phyloP scores from a whole-genome alignment of 768 basidiomycete species.

The Suillus hirtellus region DNA sequence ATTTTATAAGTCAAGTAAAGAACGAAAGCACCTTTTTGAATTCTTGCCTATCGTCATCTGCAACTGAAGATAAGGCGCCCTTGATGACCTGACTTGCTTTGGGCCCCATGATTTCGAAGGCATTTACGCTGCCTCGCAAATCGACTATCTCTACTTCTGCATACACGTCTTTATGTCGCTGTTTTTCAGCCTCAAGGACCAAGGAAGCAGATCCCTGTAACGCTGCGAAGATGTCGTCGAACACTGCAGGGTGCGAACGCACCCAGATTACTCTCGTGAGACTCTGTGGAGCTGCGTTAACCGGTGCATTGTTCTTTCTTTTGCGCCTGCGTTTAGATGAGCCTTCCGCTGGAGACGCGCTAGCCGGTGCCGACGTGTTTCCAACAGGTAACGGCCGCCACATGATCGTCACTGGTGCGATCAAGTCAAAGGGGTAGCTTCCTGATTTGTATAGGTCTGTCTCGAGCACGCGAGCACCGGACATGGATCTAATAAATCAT shows the following conservation, averaged over 20 bases:
- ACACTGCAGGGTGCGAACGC: slow-evolving; percentile 74
- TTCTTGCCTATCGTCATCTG: slow-evolving; percentile 49
- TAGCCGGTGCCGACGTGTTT: not conserved
- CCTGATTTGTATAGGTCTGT: slow-evolving; percentile 64
- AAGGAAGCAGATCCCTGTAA: slow-evolving; percentile 53
- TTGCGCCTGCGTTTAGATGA: slow-evolving; percentile 21
- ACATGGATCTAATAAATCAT: slow-evolving; percentile 48
- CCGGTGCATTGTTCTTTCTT: slow-evolving; percentile 21
- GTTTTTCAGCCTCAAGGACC: slow-evolving; percentile 41
- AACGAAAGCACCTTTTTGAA: slow-evolving; percentile 52
- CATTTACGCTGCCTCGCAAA: slow-evolving; percentile 66
- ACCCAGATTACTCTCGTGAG: slow-evolving; percentile 63
- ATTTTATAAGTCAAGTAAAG: slow-evolving; percentile 5
- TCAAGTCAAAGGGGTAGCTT: slow-evolving; percentile 66
- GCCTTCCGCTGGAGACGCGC: slow-evolving; percentile 10
- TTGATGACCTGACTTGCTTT: slow-evolving; percentile 74
- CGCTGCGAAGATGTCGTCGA: slow-evolving; percentile 53
- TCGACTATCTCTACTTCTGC: slow-evolving; percentile 66
- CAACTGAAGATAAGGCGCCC: slow-evolving; percentile 56
- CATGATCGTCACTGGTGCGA: slow-evolving; percentile 71
- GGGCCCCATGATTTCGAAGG: slow-evolving; percentile 91
- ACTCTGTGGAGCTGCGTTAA: slow-evolving; percentile 15
- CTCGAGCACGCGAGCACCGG: slow-evolving; percentile 66
- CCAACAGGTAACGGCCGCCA: slow-evolving; percentile 54
- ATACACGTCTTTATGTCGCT: slow-evolving; percentile 20